These are phyloP conservation scores for Phaeomoniella chlamydospora DNA, from an alignment of 2,329 filamentous ascomycete genomes.

Conservation along the genomic window DNA sequence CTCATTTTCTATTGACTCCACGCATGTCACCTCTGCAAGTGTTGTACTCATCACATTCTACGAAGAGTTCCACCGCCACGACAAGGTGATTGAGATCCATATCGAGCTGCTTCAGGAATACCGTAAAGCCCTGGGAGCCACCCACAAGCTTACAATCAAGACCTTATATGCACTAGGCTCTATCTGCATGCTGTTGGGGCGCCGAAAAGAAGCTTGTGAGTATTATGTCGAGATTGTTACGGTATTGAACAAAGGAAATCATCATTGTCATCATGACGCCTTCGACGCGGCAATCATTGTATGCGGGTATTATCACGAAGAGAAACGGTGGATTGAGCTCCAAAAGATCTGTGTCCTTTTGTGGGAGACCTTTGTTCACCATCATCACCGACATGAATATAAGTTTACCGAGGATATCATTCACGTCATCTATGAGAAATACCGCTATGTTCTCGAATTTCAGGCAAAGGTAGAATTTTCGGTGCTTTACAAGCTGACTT, in stretches of 20 bases:
- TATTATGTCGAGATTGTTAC: slow-evolving; percentile 7
- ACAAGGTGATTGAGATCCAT: slow-evolving; percentile 20
- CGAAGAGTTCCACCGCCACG: slow-evolving; percentile 8
- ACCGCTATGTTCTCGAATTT: slow-evolving; percentile 31
- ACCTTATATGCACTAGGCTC: slow-evolving; percentile 11
- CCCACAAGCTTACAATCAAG: slow-evolving; percentile 20
- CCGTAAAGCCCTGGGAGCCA: slow-evolving; percentile 17
- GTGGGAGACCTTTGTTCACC: slow-evolving; percentile 32
- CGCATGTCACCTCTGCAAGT: slow-evolving; percentile 1
- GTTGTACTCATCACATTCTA: slow-evolving; percentile 4
- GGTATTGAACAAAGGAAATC: slow-evolving; percentile 19
- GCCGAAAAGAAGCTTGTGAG: slow-evolving; percentile 3
- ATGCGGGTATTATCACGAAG: slow-evolving; percentile 28
- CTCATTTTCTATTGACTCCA: slow-evolving; percentile 9
- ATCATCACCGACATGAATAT: slow-evolving; percentile 24
- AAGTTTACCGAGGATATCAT: slow-evolving; percentile 27
- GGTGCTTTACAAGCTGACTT: slow-evolving; percentile 29
- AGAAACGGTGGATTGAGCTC: slow-evolving; percentile 29
- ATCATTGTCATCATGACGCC: slow-evolving; percentile 19
- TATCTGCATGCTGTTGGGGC: no score
- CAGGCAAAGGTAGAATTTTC: slow-evolving; percentile 28
- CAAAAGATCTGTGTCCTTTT: slow-evolving; percentile 29
- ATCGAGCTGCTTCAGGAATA: slow-evolving; percentile 25
- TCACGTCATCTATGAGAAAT: slow-evolving; percentile 31
- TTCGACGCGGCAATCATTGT: slow-evolving; percentile 22